phyloP scores from a whole-genome alignment of 768 basidiomycete species.

The Termitomyces sp. region DNA sequence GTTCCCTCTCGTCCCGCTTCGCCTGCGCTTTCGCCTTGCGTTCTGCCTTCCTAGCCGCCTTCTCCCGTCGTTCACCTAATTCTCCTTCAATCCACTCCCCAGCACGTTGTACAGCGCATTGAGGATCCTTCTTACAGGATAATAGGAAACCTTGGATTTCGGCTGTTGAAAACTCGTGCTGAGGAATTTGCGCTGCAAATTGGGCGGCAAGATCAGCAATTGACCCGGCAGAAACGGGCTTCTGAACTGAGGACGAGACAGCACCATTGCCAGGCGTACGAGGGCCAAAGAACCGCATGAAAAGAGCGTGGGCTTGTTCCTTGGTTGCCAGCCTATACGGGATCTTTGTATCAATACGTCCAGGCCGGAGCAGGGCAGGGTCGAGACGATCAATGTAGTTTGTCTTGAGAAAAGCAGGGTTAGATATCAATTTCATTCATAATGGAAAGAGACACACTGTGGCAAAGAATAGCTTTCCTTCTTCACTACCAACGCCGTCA shows the following conservation, averaged over 20 bases:
- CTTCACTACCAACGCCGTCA: slow-evolving; percentile 56
- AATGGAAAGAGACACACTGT: slow-evolving; percentile 31
- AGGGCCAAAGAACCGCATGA: slow-evolving; percentile 40
- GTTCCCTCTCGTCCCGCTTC: slow-evolving; percentile 19
- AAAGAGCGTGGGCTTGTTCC: slow-evolving; percentile 41
- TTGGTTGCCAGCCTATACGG: slow-evolving; percentile 43
- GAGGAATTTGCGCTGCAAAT: slow-evolving; percentile 39
- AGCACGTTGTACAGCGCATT: slow-evolving; percentile 25
- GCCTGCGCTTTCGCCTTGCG: slow-evolving; percentile 20
- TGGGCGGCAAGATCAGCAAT: slow-evolving; percentile 27
- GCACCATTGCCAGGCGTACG: neutral
- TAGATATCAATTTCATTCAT: neutral
- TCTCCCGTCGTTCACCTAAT: slow-evolving; percentile 25
- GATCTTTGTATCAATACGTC: slow-evolving; percentile 50
- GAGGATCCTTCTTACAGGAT: slow-evolving; percentile 32
- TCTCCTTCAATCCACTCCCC: slow-evolving; percentile 38
- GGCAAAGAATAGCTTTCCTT: slow-evolving; percentile 56
- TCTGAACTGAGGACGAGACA: slow-evolving; percentile 1
- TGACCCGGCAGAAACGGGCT: neutral
- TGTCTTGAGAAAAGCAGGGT: slow-evolving; percentile 26
- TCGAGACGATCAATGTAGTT: slow-evolving; percentile 54
- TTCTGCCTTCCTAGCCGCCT: slow-evolving; percentile 27
- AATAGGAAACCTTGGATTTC: slow-evolving; percentile 59
- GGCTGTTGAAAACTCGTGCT: slow-evolving; percentile 48
- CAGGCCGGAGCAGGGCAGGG: slow-evolving; percentile 49